Base-by-base conservation (phyloP, 176 grass and related monocot species). In the Phragmites australis region DNA sequence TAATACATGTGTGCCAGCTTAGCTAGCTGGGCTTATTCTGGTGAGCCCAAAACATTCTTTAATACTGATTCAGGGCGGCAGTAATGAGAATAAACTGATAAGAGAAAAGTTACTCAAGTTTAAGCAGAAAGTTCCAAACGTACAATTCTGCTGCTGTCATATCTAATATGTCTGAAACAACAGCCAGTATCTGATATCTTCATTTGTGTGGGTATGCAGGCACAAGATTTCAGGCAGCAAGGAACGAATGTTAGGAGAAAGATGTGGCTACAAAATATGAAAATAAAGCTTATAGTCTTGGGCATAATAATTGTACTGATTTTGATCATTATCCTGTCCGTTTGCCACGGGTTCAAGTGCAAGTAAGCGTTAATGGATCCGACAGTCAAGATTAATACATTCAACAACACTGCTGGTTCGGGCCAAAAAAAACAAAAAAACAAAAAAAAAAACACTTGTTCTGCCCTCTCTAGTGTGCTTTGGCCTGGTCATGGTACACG, bases 181-280 rank as follows among this genome's bases (percentile, higher is more conserved):
- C 0, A 68, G 19, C 27, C 4, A 9, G 2, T 18, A 23, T 62
- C 32, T 31, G 27, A 83, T 9, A 55, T 21, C 19, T 83, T 31
- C 16, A 37, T 43, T 39, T 53, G 25, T 54, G 4, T 68, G 22
- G 31, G 29, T 63, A 46, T 74, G 25, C 81, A 97, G 94, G 94
- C 94, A 21, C 91, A 93, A 70, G 94, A 97, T 83, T 97, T 97
- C 84, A 91, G 89, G 76, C 82, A 89, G 82, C 87, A 93, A 70
- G 91, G 94, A 31, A 93, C 91, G 5, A 56, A 91, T 41, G 87
- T 97, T 30, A 80, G 91, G 73, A 81, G 94, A 81, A 97, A 97
- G 89, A 97, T 97, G 94, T 97, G 94, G 94, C 68, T 97, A 12
- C 91, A 97, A 50, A 97, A 97, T 79, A 97, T 97, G 94, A 97